A percentile compares a stretch with the other conserved stretches of the same genome.
These are phyloP conservation scores for Candida smagusa DNA, from an alignment of 1,139 yeast species.

Conservation along the genomic window DNA sequence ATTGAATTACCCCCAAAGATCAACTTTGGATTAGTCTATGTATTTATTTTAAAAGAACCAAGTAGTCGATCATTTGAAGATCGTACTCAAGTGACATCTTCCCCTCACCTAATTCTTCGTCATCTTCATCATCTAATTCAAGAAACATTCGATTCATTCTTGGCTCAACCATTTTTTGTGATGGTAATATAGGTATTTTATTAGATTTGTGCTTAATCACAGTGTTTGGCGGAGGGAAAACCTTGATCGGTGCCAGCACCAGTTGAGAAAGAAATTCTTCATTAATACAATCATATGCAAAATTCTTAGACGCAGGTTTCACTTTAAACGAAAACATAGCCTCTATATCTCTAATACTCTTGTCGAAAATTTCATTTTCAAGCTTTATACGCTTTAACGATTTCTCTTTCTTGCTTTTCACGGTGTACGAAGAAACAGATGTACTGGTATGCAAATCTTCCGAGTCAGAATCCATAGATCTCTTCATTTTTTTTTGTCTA, in stretches of 20 bases:
- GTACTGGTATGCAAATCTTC: constrained; percentile 5
- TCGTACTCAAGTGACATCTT: constrained; percentile 16
- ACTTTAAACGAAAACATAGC: constrained; percentile 19
- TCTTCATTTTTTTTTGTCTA: constrained; percentile 6
- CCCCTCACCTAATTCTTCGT: constrained; percentile 8
- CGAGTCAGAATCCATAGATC: constrained; percentile 7
- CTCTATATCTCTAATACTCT: constrained; percentile 28
- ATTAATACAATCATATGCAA: constrained; percentile 27
- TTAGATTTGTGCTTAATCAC: constrained; percentile 3
- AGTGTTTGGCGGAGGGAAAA: constrained; percentile 5
- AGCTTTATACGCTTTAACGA: constrained; percentile 23
- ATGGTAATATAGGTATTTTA: constrained; percentile 10
- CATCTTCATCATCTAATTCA: constrained; percentile 10
- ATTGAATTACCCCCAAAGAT: too few species aligned
- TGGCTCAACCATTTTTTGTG: constrained; percentile 4
- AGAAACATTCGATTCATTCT: constrained; percentile 1
- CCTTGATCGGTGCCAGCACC: constrained; percentile 5
- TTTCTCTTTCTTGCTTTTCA: constrained; percentile 8
- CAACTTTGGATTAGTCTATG: neutral
- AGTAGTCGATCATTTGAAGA: constrained; percentile 20
- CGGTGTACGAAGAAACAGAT: constrained; percentile 1
- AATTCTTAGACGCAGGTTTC: constrained; percentile 6
- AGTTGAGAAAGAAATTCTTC: constrained; percentile 14
- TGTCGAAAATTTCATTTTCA: constrained; percentile 28
- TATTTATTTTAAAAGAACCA: constrained; percentile 10